Evolutionary conservation across 768 basidiomycete genomes (phyloP).

Genomic region (Dioszegia hungarica): DNA sequence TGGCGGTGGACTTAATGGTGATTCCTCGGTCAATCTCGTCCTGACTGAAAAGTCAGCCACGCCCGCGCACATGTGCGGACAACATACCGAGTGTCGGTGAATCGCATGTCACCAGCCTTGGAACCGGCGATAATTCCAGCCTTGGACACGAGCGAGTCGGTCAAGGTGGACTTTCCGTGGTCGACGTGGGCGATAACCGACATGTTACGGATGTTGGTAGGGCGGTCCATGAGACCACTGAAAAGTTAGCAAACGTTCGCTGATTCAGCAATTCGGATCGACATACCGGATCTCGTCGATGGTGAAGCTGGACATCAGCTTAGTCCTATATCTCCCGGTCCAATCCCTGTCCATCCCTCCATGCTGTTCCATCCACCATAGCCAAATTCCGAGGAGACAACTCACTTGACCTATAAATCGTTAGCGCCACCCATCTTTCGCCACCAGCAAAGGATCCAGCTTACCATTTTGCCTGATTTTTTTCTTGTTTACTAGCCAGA

Average conservation of each 20-base stretch:
- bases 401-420: slow-evolving; percentile 28
- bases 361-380: neutral
- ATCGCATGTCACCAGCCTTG: slow-evolving; percentile 94
- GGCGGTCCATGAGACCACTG: slow-evolving; percentile 23
- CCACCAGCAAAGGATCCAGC: slow-evolving; percentile 4
- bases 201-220: slow-evolving; percentile 52
- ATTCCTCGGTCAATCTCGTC: slow-evolving; percentile 99
- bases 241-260: neutral
- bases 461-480: slow-evolving; percentile 38
- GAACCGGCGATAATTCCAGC: slow-evolving; percentile 95
- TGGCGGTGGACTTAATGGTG: slow-evolving; percentile 98
- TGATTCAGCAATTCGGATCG: neutral
- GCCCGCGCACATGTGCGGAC: neutral
- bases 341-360: neutral
- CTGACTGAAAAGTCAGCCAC: slow-evolving; percentile 50
- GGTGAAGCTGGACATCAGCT: slow-evolving; percentile 42
- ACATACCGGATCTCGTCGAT: slow-evolving; percentile 49
- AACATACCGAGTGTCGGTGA: slow-evolving; percentile 77
- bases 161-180: slow-evolving; percentile 99
- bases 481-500: slow-evolving; percentile 19
- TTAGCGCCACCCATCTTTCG: slow-evolving; percentile 19
- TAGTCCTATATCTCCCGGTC: neutral
- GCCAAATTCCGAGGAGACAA: neutral
- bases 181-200: slow-evolving; percentile 68
- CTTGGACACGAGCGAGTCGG: slow-evolving; percentile 97